phyloP scores from a whole-genome alignment of 1,284 basidiomycete species.

The Sanghuangporus sanghuang region DNA sequence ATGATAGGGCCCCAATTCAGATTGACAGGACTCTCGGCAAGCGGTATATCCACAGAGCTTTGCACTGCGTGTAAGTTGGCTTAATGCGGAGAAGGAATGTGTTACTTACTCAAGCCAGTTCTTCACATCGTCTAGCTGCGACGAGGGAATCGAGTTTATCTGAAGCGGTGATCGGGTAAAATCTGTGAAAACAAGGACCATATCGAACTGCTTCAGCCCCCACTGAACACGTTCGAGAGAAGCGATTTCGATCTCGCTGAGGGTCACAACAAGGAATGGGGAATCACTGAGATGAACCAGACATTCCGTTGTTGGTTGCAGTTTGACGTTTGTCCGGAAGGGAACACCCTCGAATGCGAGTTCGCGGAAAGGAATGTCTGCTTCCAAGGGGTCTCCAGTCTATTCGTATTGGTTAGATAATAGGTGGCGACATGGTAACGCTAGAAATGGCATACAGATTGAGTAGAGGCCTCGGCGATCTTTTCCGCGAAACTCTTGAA shows the following conservation, averaged over 20 bases:
- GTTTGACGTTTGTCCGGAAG: slow-evolving; percentile 88
- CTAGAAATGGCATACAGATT: slow-evolving; percentile 45
- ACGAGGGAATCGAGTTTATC: slow-evolving; percentile 92
- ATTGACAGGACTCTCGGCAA: slow-evolving; percentile 96
- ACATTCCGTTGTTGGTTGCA: slow-evolving; percentile 97
- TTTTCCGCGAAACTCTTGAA: slow-evolving; percentile 94
- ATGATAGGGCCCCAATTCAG: slow-evolving; percentile 98
- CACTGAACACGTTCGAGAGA: slow-evolving; percentile 98
- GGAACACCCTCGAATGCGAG: slow-evolving; percentile 97
- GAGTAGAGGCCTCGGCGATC: slow-evolving; percentile 80
- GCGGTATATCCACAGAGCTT: slow-evolving; percentile 93
- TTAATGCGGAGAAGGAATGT: slow-evolving; percentile 5
- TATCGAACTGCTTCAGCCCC: slow-evolving; percentile 94
- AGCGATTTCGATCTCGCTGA: slow-evolving; percentile 93
- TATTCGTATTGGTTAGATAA: slow-evolving; percentile 27
- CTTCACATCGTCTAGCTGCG: slow-evolving; percentile 91
- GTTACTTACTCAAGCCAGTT: slow-evolving; percentile 94
- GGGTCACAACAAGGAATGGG: slow-evolving; percentile 94
- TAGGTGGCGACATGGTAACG: background rate
- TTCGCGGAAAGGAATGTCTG: slow-evolving; percentile 97
- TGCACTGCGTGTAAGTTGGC: background rate
- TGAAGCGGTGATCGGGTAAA: slow-evolving; percentile 90
- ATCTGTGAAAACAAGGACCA: slow-evolving; percentile 95
- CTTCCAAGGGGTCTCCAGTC: slow-evolving; percentile 82
- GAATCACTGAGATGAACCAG: slow-evolving; percentile 93